Evolutionary conservation across 441 rosid genomes (phyloP).

Genomic region (Gossypium davidsonii): DNA sequence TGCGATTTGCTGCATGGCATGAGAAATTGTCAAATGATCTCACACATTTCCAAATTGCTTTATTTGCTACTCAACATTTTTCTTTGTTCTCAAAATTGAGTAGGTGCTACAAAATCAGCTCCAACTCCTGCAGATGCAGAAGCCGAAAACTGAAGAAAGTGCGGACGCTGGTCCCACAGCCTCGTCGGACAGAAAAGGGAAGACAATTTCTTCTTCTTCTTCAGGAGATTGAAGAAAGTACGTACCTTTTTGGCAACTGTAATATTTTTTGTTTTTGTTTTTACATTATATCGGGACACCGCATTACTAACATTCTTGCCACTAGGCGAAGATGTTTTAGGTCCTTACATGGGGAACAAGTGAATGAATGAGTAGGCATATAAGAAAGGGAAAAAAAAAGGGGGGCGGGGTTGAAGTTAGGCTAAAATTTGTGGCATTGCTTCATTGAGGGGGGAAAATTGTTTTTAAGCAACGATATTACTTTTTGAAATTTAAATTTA

Average conservation of each 20-base stretch:
- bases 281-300: neutral
- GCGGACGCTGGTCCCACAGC: neutral
- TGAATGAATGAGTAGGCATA: neutral
- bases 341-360: neutral
- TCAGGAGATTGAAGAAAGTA: slow-evolving; percentile 12
- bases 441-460: neutral
- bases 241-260: neutral
- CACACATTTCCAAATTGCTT: neutral
- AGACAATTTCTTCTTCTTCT: slow-evolving; percentile 26
- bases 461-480: neutral
- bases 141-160: slow-evolving; percentile 20
- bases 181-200: slow-evolving; percentile 35
- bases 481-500: too few relatives aligned
- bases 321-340: neutral
- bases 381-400: too few relatives aligned
- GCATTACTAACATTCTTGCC: neutral
- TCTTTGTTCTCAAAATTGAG: neutral
- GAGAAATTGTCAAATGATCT: neutral
- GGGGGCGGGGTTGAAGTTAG: neutral
- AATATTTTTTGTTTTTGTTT: neutral
- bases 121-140: slow-evolving; percentile 24
- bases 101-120: slow-evolving; percentile 40
- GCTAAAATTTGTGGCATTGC: neutral
- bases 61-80: neutral
- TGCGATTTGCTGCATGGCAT: too few relatives aligned